A percentile compares a stretch with the other conserved stretches of the same genome.
Conservation (phyloP, 441 rosid genomes). For the Erodium moschatum region DNA sequence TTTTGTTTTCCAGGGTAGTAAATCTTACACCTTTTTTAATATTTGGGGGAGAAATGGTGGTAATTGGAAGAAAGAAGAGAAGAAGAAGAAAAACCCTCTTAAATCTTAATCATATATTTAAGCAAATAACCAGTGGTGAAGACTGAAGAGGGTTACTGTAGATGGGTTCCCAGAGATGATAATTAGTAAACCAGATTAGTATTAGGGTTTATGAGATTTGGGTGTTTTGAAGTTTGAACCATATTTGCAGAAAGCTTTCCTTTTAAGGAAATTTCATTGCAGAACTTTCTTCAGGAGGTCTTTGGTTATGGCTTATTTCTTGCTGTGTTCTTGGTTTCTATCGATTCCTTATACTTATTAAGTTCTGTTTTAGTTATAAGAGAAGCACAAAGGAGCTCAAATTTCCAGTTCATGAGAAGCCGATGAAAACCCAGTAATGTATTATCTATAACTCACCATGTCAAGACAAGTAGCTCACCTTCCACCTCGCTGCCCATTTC, state of each 20-base stretch:
- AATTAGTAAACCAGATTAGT: too few species aligned
- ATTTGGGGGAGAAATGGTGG: not conserved
- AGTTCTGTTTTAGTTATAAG: not conserved
- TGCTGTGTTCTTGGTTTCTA: not conserved
- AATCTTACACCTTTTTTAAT: not conserved
- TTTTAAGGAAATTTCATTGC: not conserved
- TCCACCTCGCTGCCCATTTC: slow-evolving; percentile 65
- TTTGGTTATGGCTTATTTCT: not conserved
- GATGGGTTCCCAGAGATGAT: too few species aligned
- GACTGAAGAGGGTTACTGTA: too few species aligned
- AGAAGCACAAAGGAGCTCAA: not conserved
- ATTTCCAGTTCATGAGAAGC: slow-evolving; percentile 17
- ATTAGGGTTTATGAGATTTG: not conserved
- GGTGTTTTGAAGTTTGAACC: not conserved
- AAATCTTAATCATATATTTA: not conserved
- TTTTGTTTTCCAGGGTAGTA: too few species aligned
- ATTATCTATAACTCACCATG: slow-evolving; percentile 29
- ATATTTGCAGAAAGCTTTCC: not conserved
- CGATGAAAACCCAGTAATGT: slow-evolving; percentile 16
- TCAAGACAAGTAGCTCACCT: slow-evolving; percentile 51
- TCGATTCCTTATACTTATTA: not conserved
- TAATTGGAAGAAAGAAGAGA: not conserved
- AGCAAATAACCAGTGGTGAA: not conserved
- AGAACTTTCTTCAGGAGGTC: not conserved
- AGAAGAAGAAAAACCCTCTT: not conserved